Conservation (phyloP, 202 grass and related monocot species). For the Sporobolus alterniflorus region DNA sequence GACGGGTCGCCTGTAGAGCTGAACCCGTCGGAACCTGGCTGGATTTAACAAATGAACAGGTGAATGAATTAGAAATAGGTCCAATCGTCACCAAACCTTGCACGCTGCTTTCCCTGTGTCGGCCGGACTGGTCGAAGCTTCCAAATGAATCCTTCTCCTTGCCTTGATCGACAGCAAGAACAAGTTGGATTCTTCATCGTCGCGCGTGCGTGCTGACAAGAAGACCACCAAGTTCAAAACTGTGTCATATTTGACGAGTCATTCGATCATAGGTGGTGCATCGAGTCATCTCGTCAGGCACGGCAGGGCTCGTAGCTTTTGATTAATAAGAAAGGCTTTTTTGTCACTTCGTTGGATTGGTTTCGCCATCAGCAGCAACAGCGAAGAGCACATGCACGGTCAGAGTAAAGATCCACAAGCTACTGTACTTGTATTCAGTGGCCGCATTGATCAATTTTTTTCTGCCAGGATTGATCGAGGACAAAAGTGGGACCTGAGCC, state of each 20-base stretch:
- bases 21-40: not conserved
- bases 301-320: not conserved
- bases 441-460: too few relatives aligned
- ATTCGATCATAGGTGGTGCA: too few relatives aligned
- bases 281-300: not conserved
- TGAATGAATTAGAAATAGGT: too few relatives aligned
- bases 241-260: too few relatives aligned
- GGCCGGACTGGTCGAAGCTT: not conserved
- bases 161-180: not conserved
- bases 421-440: too few relatives aligned
- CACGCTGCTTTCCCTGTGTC: not conserved
- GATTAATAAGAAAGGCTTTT: constrained; percentile 39
- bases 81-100: constrained; percentile 2
- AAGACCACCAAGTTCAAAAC: too few relatives aligned
- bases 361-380: not conserved
- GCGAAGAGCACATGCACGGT: not conserved
- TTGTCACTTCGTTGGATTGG: not conserved
- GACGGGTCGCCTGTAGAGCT: not conserved
- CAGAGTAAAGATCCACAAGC: constrained; percentile 26
- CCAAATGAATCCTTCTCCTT: not conserved
- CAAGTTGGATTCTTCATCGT: not conserved
- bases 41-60: constrained; percentile 6
- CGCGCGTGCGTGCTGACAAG: too few relatives aligned
- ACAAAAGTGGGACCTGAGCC: not conserved
- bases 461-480: too few relatives aligned